Evolutionary conservation across 305 asterid species (phyloP), one percentile per base, ranked within the genome.

Genomic region (Solanum hybrid): DNA sequence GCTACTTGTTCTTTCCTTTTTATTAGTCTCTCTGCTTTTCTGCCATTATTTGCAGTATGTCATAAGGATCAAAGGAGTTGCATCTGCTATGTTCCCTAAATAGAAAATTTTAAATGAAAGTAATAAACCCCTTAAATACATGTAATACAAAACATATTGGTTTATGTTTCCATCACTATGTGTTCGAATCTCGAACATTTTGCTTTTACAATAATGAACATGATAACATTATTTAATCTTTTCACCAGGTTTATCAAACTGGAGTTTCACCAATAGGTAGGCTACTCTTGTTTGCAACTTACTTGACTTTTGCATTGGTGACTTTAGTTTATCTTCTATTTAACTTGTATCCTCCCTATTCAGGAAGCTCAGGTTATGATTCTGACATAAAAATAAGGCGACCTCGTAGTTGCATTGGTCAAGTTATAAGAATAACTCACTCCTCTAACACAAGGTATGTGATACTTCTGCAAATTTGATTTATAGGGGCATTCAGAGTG

Each of bases 331-430:
- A 7, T 34, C 88, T 32, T 60, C 77, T 34, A 60, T 32, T 60
- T 56, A 60, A 56, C 76, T 60, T 60, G 88, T 73, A 60, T 85
- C 51, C 17, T 85, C 85, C 89, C 72, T 91, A 66, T 91, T 71
- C 91, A 97, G 98, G 94, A 90, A 90, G 89, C 90, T 88, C 73
- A 87, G 85, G 90, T 89, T 86, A 79, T 82, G 88, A 92, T 87
- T 91, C 93, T 92, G 91, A 91, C 88, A 91, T 88, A 88, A 92
- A 90, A 87, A 92, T 91, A 88, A 93, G 90, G 90, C 89, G 91
- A 88, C 89, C 93, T 38, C 91, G 36, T 88, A 95, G 94, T 91
- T 97, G 99, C 94, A 94, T 95, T 89, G 99, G 98, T 34, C 91
- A 94, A 84, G 92, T 96, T 31, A 92, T 97, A 85, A 93, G 94